Conservation (phyloP, 73 alveolate species). For the Paramecium octaurelia region DNA sequence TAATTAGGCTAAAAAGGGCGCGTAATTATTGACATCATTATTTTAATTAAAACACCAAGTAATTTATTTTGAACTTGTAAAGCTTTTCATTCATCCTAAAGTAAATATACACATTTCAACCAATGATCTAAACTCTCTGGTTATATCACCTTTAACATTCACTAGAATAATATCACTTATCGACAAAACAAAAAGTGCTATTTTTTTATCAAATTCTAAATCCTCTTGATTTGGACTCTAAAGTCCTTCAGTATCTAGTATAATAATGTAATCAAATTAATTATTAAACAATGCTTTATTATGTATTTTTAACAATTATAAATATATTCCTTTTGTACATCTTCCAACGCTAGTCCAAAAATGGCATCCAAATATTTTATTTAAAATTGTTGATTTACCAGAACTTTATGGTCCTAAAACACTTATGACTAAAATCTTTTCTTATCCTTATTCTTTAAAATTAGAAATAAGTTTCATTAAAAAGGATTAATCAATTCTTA, state of each 20-base stretch:
- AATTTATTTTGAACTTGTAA: neutral
- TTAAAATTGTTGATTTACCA: conserved; percentile 28
- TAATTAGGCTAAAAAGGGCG: neutral
- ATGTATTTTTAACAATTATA: neutral
- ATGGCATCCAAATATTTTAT: conserved; percentile 44
- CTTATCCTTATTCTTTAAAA: neutral
- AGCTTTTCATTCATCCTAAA: neutral
- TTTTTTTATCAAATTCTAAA: neutral
- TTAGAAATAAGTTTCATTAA: neutral
- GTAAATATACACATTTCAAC: neutral
- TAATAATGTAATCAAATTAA: neutral
- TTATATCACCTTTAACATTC: neutral
- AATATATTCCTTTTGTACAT: conserved; percentile 52
- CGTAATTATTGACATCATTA: neutral
- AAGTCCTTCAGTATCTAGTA: neutral
- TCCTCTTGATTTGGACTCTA: neutral
- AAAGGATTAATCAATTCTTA: neutral
- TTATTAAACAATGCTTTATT: neutral
- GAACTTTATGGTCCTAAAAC: conserved; percentile 47
- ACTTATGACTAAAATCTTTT: neutral
- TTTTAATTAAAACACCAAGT: conserved; percentile 10
- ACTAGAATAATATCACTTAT: neutral
- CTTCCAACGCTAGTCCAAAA: conserved; percentile 36
- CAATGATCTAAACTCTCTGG: neutral
- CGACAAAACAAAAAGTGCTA: neutral